Evolutionary conservation across 257 asterid species (phyloP).

Genomic region (Rhazya stricta): DNA sequence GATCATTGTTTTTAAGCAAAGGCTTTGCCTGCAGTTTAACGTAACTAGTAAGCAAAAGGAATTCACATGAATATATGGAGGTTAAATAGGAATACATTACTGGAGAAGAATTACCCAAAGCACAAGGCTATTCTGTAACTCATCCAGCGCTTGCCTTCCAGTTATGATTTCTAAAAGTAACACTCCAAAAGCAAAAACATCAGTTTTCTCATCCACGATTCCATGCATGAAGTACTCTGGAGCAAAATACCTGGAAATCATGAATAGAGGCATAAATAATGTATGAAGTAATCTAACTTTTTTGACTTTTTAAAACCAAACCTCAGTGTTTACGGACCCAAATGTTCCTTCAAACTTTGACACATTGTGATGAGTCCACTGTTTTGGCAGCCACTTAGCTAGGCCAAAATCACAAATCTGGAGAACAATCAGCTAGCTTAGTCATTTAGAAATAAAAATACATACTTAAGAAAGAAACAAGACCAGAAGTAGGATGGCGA

Average conservation of each 20-base stretch:
- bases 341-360: conserved; percentile 74
- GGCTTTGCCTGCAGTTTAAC: conserved; percentile 53
- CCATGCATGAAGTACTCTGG: conserved; percentile 80
- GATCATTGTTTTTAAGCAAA: conserved; percentile 37
- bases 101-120: conserved; percentile 48
- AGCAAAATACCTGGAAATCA: conserved; percentile 53
- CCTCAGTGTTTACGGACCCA: conserved; percentile 42
- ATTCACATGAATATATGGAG: neutral
- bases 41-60: neutral
- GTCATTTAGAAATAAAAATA: conserved; percentile 4
- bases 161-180: conserved; percentile 61
- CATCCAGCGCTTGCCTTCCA: conserved; percentile 58
- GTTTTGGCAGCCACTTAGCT: conserved; percentile 74
- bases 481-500: neutral
- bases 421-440: conserved; percentile 1
- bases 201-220: conserved; percentile 68
- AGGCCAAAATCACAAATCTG: conserved; percentile 83
- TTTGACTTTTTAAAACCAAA: conserved; percentile 1
- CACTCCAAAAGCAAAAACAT: conserved; percentile 68
- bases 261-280: neutral
- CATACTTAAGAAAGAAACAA: neutral
- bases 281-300: neutral
- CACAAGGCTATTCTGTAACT: conserved; percentile 48
- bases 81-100: neutral
- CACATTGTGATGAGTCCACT: conserved; percentile 58